Conservation (phyloP, 768 basidiomycete species). For the Tulasnella calospora region DNA sequence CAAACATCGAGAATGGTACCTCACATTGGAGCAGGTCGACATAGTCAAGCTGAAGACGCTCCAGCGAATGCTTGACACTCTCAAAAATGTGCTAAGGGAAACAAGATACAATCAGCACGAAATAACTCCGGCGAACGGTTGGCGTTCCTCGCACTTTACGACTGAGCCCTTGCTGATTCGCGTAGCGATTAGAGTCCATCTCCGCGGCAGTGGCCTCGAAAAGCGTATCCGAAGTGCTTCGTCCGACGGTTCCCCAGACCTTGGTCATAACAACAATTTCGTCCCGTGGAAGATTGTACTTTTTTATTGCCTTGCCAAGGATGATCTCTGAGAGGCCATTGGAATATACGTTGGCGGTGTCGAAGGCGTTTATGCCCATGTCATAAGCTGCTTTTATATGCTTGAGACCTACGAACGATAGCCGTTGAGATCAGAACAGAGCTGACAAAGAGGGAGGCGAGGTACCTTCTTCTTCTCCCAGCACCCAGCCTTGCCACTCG, state of each 20-base stretch:
- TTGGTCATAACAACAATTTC: constrained; percentile 78
- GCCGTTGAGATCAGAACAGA: too few species aligned
- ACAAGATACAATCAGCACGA: constrained; percentile 30
- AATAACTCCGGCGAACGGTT: background rate
- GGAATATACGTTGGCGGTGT: constrained; percentile 42
- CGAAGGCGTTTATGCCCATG: constrained; percentile 10
- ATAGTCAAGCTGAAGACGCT: constrained; percentile 41
- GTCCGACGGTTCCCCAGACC: background rate
- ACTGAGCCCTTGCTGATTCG: constrained; percentile 52
- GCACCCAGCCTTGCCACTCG: constrained; percentile 53
- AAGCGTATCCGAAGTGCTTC: background rate
- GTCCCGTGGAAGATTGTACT: constrained; percentile 47
- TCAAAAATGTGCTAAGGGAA: constrained; percentile 43
- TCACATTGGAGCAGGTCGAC: constrained; percentile 41
- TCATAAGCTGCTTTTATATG: constrained; percentile 41
- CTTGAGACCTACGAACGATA: background rate
- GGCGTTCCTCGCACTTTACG: constrained; percentile 42
- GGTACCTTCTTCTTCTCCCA: constrained; percentile 48
- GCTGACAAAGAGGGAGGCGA: constrained; percentile 36
- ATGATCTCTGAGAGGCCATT: constrained; percentile 62
- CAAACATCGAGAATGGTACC: constrained; percentile 21
- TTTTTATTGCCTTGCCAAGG: constrained; percentile 70
- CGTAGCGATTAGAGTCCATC: constrained; percentile 44
- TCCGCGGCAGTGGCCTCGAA: background rate
- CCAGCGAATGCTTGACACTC: constrained; percentile 37